Percentiles rank a stretch among this genome's conserved stretches.
Conservation (phyloP, 768 basidiomycete species). For the Rhodotorula graminis region DNA sequence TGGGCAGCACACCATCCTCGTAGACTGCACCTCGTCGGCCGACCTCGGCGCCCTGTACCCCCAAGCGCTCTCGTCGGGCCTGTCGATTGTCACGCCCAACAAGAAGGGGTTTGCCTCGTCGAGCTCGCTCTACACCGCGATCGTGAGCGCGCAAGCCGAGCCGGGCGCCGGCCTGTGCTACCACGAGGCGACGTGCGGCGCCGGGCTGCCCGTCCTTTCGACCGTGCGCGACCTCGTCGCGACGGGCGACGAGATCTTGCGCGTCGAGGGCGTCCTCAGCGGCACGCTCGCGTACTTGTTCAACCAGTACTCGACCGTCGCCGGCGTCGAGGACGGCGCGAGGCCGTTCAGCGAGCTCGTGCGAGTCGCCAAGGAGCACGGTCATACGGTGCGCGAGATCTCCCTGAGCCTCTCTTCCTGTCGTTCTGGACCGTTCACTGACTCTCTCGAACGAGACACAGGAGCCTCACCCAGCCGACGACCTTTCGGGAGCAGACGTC, state of each 20-base stretch:
- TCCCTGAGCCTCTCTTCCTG: conserved; percentile 32
- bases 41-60: conserved; percentile 76
- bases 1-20: conserved; percentile 60
- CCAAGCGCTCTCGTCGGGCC: conserved; percentile 65
- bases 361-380: conserved; percentile 75
- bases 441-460: conserved; percentile 43
- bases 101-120: conserved; percentile 88
- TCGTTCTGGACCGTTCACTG: no score
- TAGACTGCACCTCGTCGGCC: conserved; percentile 89
- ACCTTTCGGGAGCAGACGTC: conserved; percentile 93
- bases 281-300: conserved; percentile 99
- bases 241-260: conserved; percentile 84
- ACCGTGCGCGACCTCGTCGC: conserved; percentile 85
- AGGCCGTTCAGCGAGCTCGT: conserved; percentile 79
- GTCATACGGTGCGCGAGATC: conserved; percentile 68
- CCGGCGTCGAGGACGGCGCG: conserved; percentile 41
- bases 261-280: conserved; percentile 97
- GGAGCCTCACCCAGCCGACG: conserved; percentile 97
- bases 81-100: conserved; percentile 91
- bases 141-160: conserved; percentile 57
- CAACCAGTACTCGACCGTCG: conserved; percentile 76
- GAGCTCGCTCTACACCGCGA: conserved; percentile 62
- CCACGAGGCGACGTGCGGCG: conserved; percentile 87
- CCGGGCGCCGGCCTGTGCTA: conserved; percentile 54
- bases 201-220: conserved; percentile 83